Percentiles rank a stretch among this genome's conserved stretches.
phyloP scores from a whole-genome alignment of 2,329 filamentous ascomycete species.

The Celoporthe dispersa region DNA sequence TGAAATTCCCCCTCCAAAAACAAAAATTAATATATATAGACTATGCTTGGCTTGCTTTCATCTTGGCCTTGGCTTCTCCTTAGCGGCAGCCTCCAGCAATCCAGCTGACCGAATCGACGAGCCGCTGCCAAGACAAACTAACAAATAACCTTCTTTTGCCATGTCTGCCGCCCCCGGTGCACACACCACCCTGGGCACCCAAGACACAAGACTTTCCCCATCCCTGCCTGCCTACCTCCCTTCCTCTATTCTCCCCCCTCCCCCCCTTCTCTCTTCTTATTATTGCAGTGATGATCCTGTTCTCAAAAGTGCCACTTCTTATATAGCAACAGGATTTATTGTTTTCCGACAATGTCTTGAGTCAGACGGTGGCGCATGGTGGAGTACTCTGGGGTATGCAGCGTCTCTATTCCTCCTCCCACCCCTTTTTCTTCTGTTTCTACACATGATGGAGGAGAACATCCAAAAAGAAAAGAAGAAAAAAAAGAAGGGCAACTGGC shows the following conservation, averaged over 20 bases:
- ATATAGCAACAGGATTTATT: neutral
- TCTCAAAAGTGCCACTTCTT: neutral
- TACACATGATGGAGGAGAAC: neutral
- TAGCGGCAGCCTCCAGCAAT: neutral
- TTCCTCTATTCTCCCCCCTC: too few species aligned
- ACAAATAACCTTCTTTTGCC: conserved; percentile 14
- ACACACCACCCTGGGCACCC: conserved; percentile 4
- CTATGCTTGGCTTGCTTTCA: neutral
- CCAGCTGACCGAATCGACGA: conserved; percentile 2
- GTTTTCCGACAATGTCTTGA: neutral
- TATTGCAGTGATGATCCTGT: neutral
- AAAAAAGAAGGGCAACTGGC: neutral
- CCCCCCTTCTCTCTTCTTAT: too few species aligned
- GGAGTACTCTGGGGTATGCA: too few species aligned
- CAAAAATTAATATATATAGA: neutral
- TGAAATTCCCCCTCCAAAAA: neutral
- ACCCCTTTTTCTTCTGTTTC: too few species aligned
- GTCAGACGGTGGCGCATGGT: neutral
- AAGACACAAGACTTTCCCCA: neutral
- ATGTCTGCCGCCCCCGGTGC: neutral
- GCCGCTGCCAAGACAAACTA: conserved; percentile 16
- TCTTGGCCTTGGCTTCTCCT: neutral
- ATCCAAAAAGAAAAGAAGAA: neutral
- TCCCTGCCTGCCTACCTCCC: neutral
- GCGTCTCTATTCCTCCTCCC: too few species aligned